Evolutionary conservation across 129 eudicot genomes (phyloP).

Genomic region (Rutidosis leptorrhynchoides): DNA sequence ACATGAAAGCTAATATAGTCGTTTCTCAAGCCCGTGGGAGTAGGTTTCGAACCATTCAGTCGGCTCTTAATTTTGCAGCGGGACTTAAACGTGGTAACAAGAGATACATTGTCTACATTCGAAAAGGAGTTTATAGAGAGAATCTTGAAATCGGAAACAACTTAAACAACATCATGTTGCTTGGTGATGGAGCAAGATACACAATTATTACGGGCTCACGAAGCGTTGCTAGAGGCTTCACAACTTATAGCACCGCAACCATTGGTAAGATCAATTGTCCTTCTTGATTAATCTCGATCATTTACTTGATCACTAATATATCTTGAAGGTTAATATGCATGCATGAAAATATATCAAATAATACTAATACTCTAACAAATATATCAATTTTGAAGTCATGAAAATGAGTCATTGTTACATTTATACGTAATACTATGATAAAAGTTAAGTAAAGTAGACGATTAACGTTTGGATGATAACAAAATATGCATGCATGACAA

Average conservation of each 20-base stretch:
- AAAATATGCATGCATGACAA: constrained; percentile 25
- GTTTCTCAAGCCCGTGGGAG: constrained; percentile 54
- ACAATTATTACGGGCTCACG: constrained; percentile 54
- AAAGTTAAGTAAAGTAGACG: constrained; percentile 36
- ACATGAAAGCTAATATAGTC: constrained; percentile 39
- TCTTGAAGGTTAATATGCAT: no score
- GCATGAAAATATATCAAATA: no score
- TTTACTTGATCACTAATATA: not conserved
- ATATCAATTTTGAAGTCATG: no score
- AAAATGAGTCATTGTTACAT: constrained; percentile 1
- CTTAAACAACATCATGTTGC: constrained; percentile 45
- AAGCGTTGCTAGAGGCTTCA: constrained; percentile 43
- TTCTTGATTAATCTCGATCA: not conserved
- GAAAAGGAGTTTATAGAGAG: constrained; percentile 47
- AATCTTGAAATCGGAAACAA: constrained; percentile 38
- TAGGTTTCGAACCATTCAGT: constrained; percentile 40
- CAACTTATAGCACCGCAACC: constrained; percentile 56
- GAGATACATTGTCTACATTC: constrained; percentile 44
- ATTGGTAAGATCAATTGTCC: constrained; percentile 33
- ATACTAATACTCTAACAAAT: no score
- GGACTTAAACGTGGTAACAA: constrained; percentile 34
- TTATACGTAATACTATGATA: constrained; percentile 27
- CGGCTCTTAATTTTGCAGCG: constrained; percentile 50
- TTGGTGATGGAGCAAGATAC: constrained; percentile 48
- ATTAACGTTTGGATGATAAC: constrained; percentile 15